phyloP scores from a whole-genome alignment of 2,329 filamentous ascomycete genomes.

The Penicillium expansum region DNA sequence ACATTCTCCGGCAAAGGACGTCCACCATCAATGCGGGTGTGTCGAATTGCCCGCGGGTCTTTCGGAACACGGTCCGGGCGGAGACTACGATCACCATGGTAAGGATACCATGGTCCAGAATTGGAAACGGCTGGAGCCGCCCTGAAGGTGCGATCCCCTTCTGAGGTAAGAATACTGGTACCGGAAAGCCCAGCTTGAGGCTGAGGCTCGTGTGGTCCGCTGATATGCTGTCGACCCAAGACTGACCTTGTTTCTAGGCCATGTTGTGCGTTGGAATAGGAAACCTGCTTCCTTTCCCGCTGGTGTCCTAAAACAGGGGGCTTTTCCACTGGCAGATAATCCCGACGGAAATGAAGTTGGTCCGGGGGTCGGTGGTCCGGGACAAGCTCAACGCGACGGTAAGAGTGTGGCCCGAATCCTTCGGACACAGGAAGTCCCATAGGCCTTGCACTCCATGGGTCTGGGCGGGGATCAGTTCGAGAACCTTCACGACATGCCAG shows the following conservation, averaged over 20 bases:
- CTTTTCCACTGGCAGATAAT: slow-evolving; percentile 23
- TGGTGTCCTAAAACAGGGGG: slow-evolving; percentile 18
- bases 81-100: slow-evolving; percentile 19
- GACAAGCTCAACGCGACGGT: slow-evolving; percentile 18
- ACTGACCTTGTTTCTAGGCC: slow-evolving; percentile 15
- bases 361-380: slow-evolving; percentile 19
- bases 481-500: slow-evolving; percentile 26
- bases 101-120: slow-evolving; percentile 16
- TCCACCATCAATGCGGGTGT: slow-evolving; percentile 17
- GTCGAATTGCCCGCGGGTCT: slow-evolving; percentile 13
- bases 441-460: slow-evolving; percentile 12
- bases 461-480: slow-evolving; percentile 12
- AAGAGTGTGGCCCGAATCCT: slow-evolving; percentile 13
- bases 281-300: slow-evolving; percentile 9
- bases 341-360: slow-evolving; percentile 22
- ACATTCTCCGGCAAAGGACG: slow-evolving; percentile 18
- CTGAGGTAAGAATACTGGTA: slow-evolving; percentile 15
- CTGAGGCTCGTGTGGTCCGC: slow-evolving; percentile 19
- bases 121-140: slow-evolving; percentile 14
- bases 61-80: slow-evolving; percentile 11
- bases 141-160: slow-evolving; percentile 22
- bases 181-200: slow-evolving; percentile 15
- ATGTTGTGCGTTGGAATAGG: slow-evolving; percentile 14
- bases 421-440: slow-evolving; percentile 16
- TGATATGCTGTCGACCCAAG: slow-evolving; percentile 17